Evolutionary conservation across 768 basidiomycete species (phyloP).

Genomic region (Kwoniella mangroviensis): DNA sequence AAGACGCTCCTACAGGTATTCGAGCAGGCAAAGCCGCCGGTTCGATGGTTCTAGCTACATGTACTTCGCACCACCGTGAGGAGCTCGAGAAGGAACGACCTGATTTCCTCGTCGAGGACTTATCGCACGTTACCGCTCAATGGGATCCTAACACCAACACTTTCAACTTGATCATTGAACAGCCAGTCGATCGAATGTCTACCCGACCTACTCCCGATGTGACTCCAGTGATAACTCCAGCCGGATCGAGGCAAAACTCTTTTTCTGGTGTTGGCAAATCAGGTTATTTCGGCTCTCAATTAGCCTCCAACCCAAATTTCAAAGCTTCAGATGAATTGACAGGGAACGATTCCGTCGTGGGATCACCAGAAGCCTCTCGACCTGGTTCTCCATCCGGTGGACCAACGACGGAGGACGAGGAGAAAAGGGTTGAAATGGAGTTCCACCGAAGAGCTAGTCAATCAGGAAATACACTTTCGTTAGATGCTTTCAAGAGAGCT

Average conservation of each 20-base stretch:
- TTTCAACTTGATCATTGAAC: slow-evolving; percentile 54
- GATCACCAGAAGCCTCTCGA: slow-evolving; percentile 43
- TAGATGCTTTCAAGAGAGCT: slow-evolving; percentile 56
- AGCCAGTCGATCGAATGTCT: slow-evolving; percentile 52
- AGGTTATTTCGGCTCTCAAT: slow-evolving; percentile 11
- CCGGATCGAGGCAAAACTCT: slow-evolving; percentile 49
- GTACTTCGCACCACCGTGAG: slow-evolving; percentile 66
- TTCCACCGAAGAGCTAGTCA: slow-evolving; percentile 21
- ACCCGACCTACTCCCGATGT: slow-evolving; percentile 53
- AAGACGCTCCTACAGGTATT: slow-evolving; percentile 82
- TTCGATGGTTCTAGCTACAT: slow-evolving; percentile 76
- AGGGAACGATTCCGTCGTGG: slow-evolving; percentile 56
- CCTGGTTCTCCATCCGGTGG: slow-evolving; percentile 36
- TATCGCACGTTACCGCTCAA: slow-evolving; percentile 54
- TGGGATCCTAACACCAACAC: slow-evolving; percentile 52
- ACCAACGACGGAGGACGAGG: slow-evolving; percentile 13
- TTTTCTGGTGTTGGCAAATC: slow-evolving; percentile 41
- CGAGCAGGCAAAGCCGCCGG: slow-evolving; percentile 78
- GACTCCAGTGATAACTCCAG: slow-evolving; percentile 57
- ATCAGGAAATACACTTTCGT: slow-evolving; percentile 35
- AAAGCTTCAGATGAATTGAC: slow-evolving; percentile 54
- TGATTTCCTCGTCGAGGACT: slow-evolving; percentile 57
- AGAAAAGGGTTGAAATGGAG: slow-evolving; percentile 29
- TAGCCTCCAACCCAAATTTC: slow-evolving; percentile 14
- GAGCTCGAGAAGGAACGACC: slow-evolving; percentile 61